These are phyloP conservation scores for Eucommia ulmoides DNA, from an alignment of 257 asterid species.

Conservation along the genomic window DNA sequence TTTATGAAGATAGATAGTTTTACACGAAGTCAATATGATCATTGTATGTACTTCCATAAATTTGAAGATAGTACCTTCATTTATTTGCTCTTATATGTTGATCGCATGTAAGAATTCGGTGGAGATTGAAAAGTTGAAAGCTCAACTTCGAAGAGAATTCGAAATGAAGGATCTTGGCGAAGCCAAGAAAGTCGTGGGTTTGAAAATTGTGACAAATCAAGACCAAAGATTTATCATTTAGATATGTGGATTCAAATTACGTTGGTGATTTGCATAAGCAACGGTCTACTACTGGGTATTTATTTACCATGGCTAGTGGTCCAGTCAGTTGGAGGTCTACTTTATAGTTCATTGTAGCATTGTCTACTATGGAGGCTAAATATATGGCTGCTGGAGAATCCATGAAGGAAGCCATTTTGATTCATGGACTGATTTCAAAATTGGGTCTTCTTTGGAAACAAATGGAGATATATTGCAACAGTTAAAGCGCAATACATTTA, in stretches of 20 bases:
- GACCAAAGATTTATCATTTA: too few relatives aligned
- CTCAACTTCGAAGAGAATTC: too few relatives aligned
- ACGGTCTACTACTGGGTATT: neutral
- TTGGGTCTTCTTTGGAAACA: neutral
- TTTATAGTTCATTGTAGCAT: too few relatives aligned
- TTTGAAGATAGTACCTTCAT: neutral
- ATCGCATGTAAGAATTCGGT: too few relatives aligned
- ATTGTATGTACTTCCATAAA: neutral
- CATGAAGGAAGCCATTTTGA: neutral
- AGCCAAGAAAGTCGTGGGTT: too few relatives aligned
- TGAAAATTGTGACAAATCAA: too few relatives aligned
- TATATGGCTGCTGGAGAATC: neutral
- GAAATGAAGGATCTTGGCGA: too few relatives aligned
- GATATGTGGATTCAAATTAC: neutral
- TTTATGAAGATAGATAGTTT: neutral
- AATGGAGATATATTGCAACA: neutral
- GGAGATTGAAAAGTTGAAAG: too few relatives aligned
- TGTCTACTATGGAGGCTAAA: neutral
- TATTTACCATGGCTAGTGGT: neutral
- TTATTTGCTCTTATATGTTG: neutral
- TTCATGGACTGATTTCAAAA: too few relatives aligned
- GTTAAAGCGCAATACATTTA: neutral
- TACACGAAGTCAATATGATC: neutral
- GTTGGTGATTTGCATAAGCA: neutral
- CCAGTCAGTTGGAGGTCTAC: neutral